A percentile compares a stretch with the other conserved stretches of the same genome.
Conservation (phyloP, 2,329 filamentous ascomycete genomes). For the Didymella arachidicola region DNA sequence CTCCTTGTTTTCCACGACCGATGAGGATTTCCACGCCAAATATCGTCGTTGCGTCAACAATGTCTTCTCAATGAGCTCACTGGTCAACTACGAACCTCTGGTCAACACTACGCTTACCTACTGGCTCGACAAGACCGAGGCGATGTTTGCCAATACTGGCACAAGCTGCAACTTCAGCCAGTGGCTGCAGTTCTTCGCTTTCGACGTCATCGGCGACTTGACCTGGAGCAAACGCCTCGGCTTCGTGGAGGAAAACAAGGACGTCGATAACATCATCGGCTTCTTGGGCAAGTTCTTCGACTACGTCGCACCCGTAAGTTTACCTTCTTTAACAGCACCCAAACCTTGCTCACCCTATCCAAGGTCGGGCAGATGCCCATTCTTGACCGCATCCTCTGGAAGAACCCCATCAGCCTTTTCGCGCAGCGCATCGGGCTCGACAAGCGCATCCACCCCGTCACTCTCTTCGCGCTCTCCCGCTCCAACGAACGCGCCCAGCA, state of each 20-base stretch:
- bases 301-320: conserved; percentile 72
- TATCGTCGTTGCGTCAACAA: conserved; percentile 78
- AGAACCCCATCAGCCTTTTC: conserved; percentile 76
- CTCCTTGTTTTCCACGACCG: conserved; percentile 78
- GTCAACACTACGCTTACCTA: conserved; percentile 77
- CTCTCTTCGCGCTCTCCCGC: conserved; percentile 72
- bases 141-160: conserved; percentile 53
- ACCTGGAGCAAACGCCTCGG: conserved; percentile 79
- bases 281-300: conserved; percentile 71
- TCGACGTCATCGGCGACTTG: conserved; percentile 81
- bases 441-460: conserved; percentile 75
- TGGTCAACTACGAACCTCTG: conserved; percentile 81
- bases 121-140: conserved; percentile 65
- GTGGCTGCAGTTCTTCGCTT: conserved; percentile 83
- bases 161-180: conserved; percentile 68
- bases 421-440: conserved; percentile 72
- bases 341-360: conserved; percentile 14
- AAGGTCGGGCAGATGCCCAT: conserved; percentile 77
- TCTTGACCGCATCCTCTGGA: conserved; percentile 73
- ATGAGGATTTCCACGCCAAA: conserved; percentile 77
- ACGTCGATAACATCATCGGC: conserved; percentile 75
- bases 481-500: conserved; percentile 70
- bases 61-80: conserved; percentile 78
- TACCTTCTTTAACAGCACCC: not conserved
- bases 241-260: conserved; percentile 76